Base-by-base conservation (phyloP, 331 rosid genomes). In the Quercus lobata region DNA sequence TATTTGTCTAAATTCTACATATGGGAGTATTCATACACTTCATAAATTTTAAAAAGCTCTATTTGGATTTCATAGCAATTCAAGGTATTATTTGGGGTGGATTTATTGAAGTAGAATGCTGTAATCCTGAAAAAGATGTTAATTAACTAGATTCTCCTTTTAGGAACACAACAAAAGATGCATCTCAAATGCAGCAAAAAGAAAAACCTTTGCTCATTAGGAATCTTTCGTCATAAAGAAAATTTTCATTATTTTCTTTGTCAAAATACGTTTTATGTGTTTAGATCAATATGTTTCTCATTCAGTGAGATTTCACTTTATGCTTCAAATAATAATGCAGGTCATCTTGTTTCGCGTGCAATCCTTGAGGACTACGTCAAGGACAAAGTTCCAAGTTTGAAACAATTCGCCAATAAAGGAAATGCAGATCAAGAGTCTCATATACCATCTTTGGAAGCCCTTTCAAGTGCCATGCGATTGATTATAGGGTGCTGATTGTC, bases 361-460 rank as follows among this genome's bases (percentile, higher is more conserved):
- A 82, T 70, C 77, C 81, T 95, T 65, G 96, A 96, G 34, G 89
- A 89, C 78, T 87, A 89, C 72, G 91, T 95, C 75, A 84, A 72
- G 85, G 87, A 70, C 79, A 83, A 80, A 73, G 98, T 93, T 84
- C 96, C 96, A 52, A 87, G 93, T 71, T 88, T 95, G 84, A 87
- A 89, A 53, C 81, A 82, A 76, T 95, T 95, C 81, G 14, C 88
- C 65, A 79, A 44, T 69, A 32, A 82, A 75, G 92, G 80, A 65
- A 84, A 76, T 29, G 76, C 84, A 58, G 84, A 82, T 78, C 85
- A 84, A 82, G 87, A 77, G 70, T 86, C 80, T 69, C 84, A 82
- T 75, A 84, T 95, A 83, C 94, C 94, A 49, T 88, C 97, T 52
- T 86, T 93, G 79, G 91, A 92, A 69, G 98, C 98, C 46, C 90